Conservation (phyloP, 441 rosid species). For the Bruguiera hainesii region DNA sequence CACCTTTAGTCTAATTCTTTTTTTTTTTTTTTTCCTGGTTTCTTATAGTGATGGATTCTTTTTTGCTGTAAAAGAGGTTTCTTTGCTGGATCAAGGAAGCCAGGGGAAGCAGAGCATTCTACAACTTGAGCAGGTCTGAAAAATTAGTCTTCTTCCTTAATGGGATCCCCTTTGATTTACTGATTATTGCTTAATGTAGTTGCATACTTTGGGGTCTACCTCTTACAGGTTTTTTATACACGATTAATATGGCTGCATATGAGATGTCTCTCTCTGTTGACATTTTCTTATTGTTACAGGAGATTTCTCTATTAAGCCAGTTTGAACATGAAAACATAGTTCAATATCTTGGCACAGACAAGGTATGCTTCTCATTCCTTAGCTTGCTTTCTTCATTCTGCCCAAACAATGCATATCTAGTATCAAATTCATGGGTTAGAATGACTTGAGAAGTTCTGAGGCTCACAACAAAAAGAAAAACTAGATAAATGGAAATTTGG, state of each 20-base stretch:
- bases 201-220: background rate
- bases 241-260: too few species aligned
- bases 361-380: conserved; percentile 36
- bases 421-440: background rate
- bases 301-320: conserved; percentile 66
- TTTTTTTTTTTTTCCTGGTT: background rate
- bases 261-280: background rate
- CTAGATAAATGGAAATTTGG: too few species aligned
- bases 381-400: too few species aligned
- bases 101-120: conserved; percentile 40
- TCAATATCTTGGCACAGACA: conserved; percentile 77
- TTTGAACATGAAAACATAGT: conserved; percentile 81
- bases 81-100: conserved; percentile 40
- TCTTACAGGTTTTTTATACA: too few species aligned
- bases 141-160: conserved; percentile 9
- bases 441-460: too few species aligned
- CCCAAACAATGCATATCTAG: too few species aligned
- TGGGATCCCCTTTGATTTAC: background rate
- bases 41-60: conserved; percentile 39
- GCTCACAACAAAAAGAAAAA: too few species aligned
- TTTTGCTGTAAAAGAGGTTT: conserved; percentile 50
- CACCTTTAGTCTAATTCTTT: background rate
- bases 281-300: conserved; percentile 41
- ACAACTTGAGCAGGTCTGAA: conserved; percentile 40
- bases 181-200: background rate